phyloP scores from a whole-genome alignment of 805 yeast genomes.

The Yarrowia deformans region DNA sequence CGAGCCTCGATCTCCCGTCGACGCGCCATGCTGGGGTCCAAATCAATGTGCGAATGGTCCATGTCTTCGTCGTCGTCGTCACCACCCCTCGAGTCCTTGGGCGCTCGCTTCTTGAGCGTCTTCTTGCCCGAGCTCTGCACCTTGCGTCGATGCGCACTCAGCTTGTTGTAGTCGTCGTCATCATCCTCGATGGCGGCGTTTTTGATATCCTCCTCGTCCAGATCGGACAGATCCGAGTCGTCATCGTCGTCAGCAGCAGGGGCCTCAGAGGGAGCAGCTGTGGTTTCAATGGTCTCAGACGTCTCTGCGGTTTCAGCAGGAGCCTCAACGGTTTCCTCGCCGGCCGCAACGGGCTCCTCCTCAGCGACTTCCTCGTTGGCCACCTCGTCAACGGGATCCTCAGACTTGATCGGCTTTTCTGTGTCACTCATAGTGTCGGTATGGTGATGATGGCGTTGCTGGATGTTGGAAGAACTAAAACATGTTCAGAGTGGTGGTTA shows the following conservation, averaged over 20 bases:
- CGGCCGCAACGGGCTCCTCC: background rate
- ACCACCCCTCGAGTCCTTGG: conserved; percentile 42
- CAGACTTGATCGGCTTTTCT: conserved; percentile 28
- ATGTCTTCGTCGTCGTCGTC: conserved; percentile 43
- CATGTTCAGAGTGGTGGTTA: background rate
- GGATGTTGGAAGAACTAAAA: background rate
- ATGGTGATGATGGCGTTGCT: conserved; percentile 21
- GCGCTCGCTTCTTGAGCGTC: conserved; percentile 42
- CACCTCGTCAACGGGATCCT: conserved; percentile 16
- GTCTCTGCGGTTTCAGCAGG: background rate
- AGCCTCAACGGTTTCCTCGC: background rate
- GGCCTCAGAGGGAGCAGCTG: background rate
- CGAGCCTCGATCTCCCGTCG: conserved; percentile 82
- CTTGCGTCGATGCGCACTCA: conserved; percentile 50
- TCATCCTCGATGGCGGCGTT: conserved; percentile 48
- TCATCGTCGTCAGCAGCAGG: conserved; percentile 47
- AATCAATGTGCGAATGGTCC: conserved; percentile 45
- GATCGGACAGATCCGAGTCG: conserved; percentile 55
- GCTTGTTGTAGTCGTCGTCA: conserved; percentile 53
- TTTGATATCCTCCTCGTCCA: conserved; percentile 52
- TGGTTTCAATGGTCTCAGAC: background rate
- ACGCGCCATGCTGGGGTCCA: conserved; percentile 55
- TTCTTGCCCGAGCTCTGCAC: conserved; percentile 39
- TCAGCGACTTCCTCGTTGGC: background rate
- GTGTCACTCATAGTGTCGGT: conserved; percentile 31